These are phyloP conservation scores for Aspergillus novofumigatus DNA, from an alignment of 2,329 filamentous ascomycete species.

Conservation along the genomic window DNA sequence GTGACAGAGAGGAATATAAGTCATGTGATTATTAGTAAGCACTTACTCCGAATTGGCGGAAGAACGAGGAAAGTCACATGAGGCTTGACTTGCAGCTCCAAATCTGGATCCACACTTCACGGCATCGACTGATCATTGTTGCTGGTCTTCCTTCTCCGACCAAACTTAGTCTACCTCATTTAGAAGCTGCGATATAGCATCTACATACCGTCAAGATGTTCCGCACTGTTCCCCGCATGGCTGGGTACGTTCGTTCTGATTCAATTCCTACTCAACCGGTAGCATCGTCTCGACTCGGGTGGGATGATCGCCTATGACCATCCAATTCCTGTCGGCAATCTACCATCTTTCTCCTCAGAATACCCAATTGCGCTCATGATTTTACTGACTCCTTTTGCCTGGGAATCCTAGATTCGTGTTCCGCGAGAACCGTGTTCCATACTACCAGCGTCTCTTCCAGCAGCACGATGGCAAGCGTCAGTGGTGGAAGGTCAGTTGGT, in stretches of 20 bases:
- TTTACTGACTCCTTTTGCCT: slow-evolving; percentile 16
- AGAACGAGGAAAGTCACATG: slow-evolving; percentile 31
- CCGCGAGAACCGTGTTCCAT: slow-evolving; percentile 64
- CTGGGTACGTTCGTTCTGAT: slow-evolving; percentile 35
- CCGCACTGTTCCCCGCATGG: slow-evolving; percentile 40
- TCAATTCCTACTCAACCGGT: slow-evolving; percentile 13
- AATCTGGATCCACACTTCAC: slow-evolving; percentile 24
- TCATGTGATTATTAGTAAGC: slow-evolving; percentile 22
- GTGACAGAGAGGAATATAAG: background rate
- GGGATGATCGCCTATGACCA: background rate
- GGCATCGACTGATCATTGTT: slow-evolving; percentile 24
- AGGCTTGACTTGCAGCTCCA: slow-evolving; percentile 16
- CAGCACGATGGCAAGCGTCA: slow-evolving; percentile 61
- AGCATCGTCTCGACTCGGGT: slow-evolving; percentile 3
- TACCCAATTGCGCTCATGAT: background rate
- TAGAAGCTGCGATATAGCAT: slow-evolving; percentile 20
- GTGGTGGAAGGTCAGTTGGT: slow-evolving; percentile 62
- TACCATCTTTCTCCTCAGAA: slow-evolving; percentile 11
- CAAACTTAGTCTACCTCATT: slow-evolving; percentile 21
- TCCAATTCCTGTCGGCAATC: slow-evolving; percentile 6
- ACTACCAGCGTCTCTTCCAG: slow-evolving; percentile 66
- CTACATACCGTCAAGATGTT: slow-evolving; percentile 36
- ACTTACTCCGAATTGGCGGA: slow-evolving; percentile 24
- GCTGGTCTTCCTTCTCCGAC: slow-evolving; percentile 21
- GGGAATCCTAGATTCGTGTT: slow-evolving; percentile 46